Base-by-base conservation (phyloP, 1,284 basidiomycete species). In the Hemileia vastatrix region DNA sequence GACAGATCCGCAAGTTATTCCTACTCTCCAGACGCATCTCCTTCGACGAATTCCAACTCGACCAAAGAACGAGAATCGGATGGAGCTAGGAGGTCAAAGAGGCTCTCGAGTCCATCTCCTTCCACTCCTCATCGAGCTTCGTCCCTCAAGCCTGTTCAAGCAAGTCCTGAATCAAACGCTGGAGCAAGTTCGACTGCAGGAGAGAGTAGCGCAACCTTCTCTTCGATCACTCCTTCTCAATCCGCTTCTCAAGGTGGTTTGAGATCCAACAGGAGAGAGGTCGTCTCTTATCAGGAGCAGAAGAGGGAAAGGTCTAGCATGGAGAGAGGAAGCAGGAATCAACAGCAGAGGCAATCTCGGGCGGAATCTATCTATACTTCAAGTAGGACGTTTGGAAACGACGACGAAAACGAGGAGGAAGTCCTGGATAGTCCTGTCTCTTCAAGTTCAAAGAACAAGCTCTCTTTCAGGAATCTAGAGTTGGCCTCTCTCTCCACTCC, bases 181-280 rank as follows among this genome's bases (percentile, higher is more conserved):
- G 48, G 23, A 24, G 23, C 48, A 13, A 24, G 48, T 32, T 24
- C 31, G 48, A n/a, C 23, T 32, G 48, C 23, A 24, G 48, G 48
- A 24, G 48, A 24, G n/a, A 50, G 23, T 15, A 32, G 31, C 23
- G 31, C 31, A 13, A 50, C 48, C 23, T 50, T 13, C 48, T 50
- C 48, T 32, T 50, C 48, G 23, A 50, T 50, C 48, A 50, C 48
- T 13, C 48, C 48, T 24, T 50, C 48, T 9, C 48, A 50, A n/a
- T 50, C 48, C 23, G 48, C 48, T n/a, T 24, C 23, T 32, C 48
- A 50, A 32, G 48, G 23, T 13, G 48, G 31, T 9, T 18, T 24
- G 9, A 9, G 48, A 50, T 24, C 31, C 23, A 32, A 24, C 13
- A 9, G 48, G n/a, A 50, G 31, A n/a, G 48, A 50, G 11, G 9